A percentile compares a stretch with the other conserved stretches of the same genome.
These are phyloP conservation scores for Chaetothyriales sp. DNA, from an alignment of 2,329 filamentous ascomycete species.

Conservation along the genomic window DNA sequence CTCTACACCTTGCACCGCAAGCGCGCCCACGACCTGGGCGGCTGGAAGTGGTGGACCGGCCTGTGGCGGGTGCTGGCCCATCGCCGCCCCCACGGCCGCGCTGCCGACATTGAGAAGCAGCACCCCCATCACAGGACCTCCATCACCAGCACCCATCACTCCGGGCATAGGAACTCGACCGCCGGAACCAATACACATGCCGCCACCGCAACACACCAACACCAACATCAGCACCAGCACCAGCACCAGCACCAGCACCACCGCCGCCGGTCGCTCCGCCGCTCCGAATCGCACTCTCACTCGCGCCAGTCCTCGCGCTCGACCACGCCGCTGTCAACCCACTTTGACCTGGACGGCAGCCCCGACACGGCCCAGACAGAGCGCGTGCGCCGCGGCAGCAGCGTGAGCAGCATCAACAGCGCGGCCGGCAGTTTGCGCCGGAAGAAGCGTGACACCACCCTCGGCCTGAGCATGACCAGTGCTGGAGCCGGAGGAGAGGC, in stretches of 20 bases:
- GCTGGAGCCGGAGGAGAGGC: background rate
- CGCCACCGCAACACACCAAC: background rate
- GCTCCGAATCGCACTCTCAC: constrained; percentile 11
- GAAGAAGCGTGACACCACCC: constrained; percentile 3
- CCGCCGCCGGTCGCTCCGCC: constrained; percentile 2
- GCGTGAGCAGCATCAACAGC: constrained; percentile 10
- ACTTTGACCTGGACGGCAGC: constrained; percentile 11
- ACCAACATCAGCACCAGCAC: background rate
- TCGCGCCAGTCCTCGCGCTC: constrained; percentile 14
- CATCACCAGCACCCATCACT: constrained; percentile 17
- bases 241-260: background rate
- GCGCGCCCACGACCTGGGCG: constrained; percentile 50
- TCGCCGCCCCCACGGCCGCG: constrained; percentile 5
- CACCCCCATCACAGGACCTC: constrained; percentile 17
- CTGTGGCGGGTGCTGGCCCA: constrained; percentile 36
- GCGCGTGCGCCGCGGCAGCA: constrained; percentile 14
- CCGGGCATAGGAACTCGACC: constrained; percentile 3
- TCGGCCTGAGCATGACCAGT: background rate
- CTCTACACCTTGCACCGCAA: constrained; percentile 51
- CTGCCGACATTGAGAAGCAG: constrained; percentile 18
- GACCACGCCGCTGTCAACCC: constrained; percentile 9
- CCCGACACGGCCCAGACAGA: constrained; percentile 7
- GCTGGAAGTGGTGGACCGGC: constrained; percentile 77
- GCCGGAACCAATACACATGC: too few species aligned
- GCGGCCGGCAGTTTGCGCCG: constrained; percentile 9